phyloP scores from a whole-genome alignment of 306 rosid species.

The Arachis stenosperma region DNA sequence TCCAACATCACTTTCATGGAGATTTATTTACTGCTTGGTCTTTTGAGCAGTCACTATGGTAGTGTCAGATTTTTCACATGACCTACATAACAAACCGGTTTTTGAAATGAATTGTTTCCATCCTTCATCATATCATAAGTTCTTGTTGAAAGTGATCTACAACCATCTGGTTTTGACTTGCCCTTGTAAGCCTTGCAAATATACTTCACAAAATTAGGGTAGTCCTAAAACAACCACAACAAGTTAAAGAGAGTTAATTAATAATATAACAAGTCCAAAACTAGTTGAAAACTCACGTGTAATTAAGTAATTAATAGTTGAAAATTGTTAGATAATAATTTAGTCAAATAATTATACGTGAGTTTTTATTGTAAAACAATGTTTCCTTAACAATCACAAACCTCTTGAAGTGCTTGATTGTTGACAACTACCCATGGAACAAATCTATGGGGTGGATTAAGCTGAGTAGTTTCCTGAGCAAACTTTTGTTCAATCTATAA shows the following conservation, averaged over 20 bases:
- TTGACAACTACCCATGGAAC: slow-evolving; percentile 93
- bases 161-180: slow-evolving; percentile 51
- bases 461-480: slow-evolving; percentile 66
- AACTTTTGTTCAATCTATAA: slow-evolving; percentile 62
- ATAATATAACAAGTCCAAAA: background rate
- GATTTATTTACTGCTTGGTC: slow-evolving; percentile 25
- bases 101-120: slow-evolving; percentile 24
- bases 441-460: slow-evolving; percentile 69
- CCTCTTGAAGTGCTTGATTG: slow-evolving; percentile 75
- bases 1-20: slow-evolving; percentile 26
- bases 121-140: slow-evolving; percentile 29
- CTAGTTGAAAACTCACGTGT: too few relatives aligned
- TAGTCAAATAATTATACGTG: too few relatives aligned
- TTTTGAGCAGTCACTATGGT: slow-evolving; percentile 8
- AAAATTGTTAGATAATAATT: too few relatives aligned
- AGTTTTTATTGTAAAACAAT: too few relatives aligned
- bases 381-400: slow-evolving; percentile 16
- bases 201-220: slow-evolving; percentile 52
- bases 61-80: slow-evolving; percentile 42
- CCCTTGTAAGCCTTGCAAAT: slow-evolving; percentile 71
- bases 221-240: slow-evolving; percentile 57
- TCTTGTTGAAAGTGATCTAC: slow-evolving; percentile 47
- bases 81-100: slow-evolving; percentile 48
- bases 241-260: background rate
- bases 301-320: too few relatives aligned